Evolutionary conservation across 2,329 filamentous ascomycete species (phyloP), one percentile per base, ranked within the genome.

Genomic region (Xylariaceae sp.): DNA sequence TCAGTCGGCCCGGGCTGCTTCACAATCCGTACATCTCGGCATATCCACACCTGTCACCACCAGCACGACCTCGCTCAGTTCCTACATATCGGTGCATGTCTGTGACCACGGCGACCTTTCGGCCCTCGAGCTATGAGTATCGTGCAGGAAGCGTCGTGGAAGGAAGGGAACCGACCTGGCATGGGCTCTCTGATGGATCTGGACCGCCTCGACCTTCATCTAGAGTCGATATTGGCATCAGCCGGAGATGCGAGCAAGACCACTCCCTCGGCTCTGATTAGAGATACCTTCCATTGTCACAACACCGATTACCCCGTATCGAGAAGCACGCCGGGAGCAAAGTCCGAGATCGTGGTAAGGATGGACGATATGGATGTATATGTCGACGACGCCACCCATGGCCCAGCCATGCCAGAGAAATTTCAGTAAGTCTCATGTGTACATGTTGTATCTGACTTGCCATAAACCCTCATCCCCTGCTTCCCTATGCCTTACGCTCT

Each of bases 321-420:
- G 6, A 47, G 46, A 34, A 48, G 44, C 21, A 49, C 46, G 13
- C 46, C 52, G 7, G 42, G 33, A 32, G 46, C 49, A n/a, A 46
- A 54, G 38, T 50, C 53, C 32, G 50, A 55, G 37, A 54, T 54
- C 9, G 40, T 56, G 25, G 53, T 56, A 23, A 49, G 47, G 29
- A 38, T 53, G 36, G 50, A 55, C 35, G 44, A 42, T n/a, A 49
- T 50, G 44, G 51, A 53, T 30, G 31, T 44, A 18, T 48, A 47
- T 29, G 29, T 39, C 25, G 32, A 44, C 17, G 42, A 41, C 29
- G 42, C 38, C 31, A 39, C 39, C 21, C 38, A 47, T 13, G 34
- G 30, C 16, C 36, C 43, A 17, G 42, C 43, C 23, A 43, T 33
- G 33, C 39, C 38, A 11, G 34, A 43, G 13, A 36, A 35, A 33